Evolutionary conservation across 2,329 filamentous ascomycete species (phyloP).

Genomic region (Paraphaeosphaeria minitans): DNA sequence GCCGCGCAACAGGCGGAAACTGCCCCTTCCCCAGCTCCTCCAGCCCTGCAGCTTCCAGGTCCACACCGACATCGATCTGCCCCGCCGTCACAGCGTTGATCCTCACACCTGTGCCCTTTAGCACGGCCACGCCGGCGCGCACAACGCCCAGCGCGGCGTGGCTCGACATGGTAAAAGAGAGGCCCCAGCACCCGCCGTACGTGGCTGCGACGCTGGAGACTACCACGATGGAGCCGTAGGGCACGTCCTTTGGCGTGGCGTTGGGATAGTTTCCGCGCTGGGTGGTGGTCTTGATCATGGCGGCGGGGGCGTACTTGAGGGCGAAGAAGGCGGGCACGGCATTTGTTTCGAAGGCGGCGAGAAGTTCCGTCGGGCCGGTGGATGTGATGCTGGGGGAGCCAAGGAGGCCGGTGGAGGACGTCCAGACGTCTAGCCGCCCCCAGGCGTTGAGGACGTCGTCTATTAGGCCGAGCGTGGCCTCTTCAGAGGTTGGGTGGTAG

Average conservation of each 20-base stretch:
- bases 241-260: constrained; percentile 63
- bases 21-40: constrained; percentile 57
- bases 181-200: constrained; percentile 64
- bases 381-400: constrained; percentile 60
- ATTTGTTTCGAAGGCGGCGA: constrained; percentile 65
- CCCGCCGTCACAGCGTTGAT: constrained; percentile 61
- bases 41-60: constrained; percentile 48
- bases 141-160: constrained; percentile 68
- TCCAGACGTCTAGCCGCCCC: constrained; percentile 63
- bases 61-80: constrained; percentile 54
- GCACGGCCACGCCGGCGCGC: constrained; percentile 59
- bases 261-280: constrained; percentile 61
- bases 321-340: constrained; percentile 68
- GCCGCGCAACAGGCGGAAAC: constrained; percentile 60
- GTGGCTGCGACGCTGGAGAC: constrained; percentile 63
- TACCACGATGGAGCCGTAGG: constrained; percentile 68
- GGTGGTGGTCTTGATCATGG: constrained; percentile 64
- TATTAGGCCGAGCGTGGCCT: constrained; percentile 64
- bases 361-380: constrained; percentile 62
- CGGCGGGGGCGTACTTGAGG: constrained; percentile 67
- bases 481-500: constrained; percentile 63
- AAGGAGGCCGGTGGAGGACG: constrained; percentile 62
- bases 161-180: constrained; percentile 64
- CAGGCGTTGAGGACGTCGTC: constrained; percentile 67
- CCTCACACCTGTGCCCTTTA: constrained; percentile 63